These are phyloP conservation scores for Heterobasidion occidentale DNA, from an alignment of 1,284 basidiomycete genomes.

Conservation along the genomic window DNA sequence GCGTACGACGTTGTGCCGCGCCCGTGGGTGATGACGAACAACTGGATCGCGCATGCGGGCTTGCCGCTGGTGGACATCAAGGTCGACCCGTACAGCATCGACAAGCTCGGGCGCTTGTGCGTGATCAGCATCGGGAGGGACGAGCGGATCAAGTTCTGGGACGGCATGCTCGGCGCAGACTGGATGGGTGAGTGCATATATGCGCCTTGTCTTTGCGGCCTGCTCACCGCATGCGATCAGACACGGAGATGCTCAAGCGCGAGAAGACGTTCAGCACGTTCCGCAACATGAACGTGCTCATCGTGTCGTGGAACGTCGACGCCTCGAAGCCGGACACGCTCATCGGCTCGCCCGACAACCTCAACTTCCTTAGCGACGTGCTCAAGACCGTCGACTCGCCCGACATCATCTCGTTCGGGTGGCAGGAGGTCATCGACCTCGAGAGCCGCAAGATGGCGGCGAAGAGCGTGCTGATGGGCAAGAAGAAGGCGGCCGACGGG, in stretches of 20 bases:
- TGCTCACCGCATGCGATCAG: constrained; percentile 27
- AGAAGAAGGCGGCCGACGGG: constrained; percentile 57
- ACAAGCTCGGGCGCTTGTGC: constrained; percentile 53
- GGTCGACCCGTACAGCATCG: constrained; percentile 69
- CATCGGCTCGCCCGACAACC: constrained; percentile 48
- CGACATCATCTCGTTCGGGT: constrained; percentile 89
- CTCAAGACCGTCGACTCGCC: constrained; percentile 66
- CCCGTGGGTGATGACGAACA: constrained; percentile 86
- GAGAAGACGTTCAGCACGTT: constrained; percentile 78
- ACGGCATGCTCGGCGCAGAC: constrained; percentile 78
- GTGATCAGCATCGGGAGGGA: constrained; percentile 80
- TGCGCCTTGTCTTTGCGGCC: constrained; percentile 1
- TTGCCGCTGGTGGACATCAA: constrained; percentile 66
- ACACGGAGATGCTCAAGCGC: constrained; percentile 66
- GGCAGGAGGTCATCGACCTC: constrained; percentile 94
- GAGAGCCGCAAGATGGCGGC: constrained; percentile 89
- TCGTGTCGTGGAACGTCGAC: constrained; percentile 93
- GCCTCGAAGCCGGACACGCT: constrained; percentile 78
- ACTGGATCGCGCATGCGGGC: constrained; percentile 84
- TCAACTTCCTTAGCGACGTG: constrained; percentile 65
- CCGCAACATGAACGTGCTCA: constrained; percentile 71
- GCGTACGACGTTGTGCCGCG: constrained; percentile 67
- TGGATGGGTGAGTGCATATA: constrained; percentile 69
- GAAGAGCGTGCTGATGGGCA: constrained; percentile 78
- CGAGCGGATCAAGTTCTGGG: constrained; percentile 77